Evolutionary conservation across 495 filamentous ascomycete genomes (phyloP).

Genomic region (Pseudevernia furfuracea): DNA sequence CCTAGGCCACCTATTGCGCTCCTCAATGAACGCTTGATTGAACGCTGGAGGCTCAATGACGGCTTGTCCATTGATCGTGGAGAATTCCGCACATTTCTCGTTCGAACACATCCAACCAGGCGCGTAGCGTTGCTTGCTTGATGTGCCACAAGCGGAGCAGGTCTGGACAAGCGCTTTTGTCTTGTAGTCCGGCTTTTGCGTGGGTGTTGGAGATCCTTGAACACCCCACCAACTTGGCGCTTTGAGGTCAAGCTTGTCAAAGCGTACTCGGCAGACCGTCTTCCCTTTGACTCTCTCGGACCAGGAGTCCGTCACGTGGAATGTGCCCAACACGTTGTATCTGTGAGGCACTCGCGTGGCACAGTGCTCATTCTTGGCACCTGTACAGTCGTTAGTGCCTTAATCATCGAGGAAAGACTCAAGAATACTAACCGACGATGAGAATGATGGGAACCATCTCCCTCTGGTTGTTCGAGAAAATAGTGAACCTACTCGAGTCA

Average conservation of each 20-base stretch:
- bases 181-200: background rate
- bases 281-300: background rate
- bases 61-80: background rate
- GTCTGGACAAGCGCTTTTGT: background rate
- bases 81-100: background rate
- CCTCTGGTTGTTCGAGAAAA: background rate
- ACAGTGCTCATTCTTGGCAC: background rate
- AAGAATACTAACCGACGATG: background rate
- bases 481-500: background rate
- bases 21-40: background rate
- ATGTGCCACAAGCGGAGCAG: background rate
- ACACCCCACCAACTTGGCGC: background rate
- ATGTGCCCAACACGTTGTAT: background rate
- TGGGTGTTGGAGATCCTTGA: background rate
- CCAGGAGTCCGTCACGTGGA: background rate
- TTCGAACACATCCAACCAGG: background rate
- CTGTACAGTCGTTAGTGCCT: background rate
- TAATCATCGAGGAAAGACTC: background rate
- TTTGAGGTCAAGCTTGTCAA: background rate
- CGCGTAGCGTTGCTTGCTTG: background rate
- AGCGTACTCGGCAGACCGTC: background rate
- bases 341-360: background rate
- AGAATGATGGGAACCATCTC: background rate
- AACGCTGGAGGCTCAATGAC: background rate
- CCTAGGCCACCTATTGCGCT: background rate